Base-by-base conservation (phyloP, 352 stramenopile genomes). In the Nothophytophthora sp. region DNA sequence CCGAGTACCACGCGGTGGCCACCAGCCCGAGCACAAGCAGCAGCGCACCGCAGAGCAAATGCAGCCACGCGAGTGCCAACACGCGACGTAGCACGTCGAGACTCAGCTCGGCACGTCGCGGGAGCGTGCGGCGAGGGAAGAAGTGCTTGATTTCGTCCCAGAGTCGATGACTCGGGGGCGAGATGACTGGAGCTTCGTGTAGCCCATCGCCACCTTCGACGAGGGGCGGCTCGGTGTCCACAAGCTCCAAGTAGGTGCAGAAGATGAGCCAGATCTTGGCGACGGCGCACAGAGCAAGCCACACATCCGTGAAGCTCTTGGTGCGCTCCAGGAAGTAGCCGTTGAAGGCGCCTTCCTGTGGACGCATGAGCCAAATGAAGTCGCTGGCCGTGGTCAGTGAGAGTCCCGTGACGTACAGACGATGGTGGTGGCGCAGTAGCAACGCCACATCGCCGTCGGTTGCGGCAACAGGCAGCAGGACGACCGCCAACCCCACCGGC, bases 41-140 rank as follows among this genome's bases (percentile, higher is more conserved):
- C n/a, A 77, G 24, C 2, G 72, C 1, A n/a, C 77, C 78, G 39
- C 67, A 76, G n/a, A 90, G 12, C 0, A 79, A 56, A 28, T 92
- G 79, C 36, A 92, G 72, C 79, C 79, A 92, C 19, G 87, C 60
- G 5, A 92, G 50, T 12, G 76, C 63, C 2, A 92, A 47, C 18
- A 86, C 72, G 22, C 82, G 80, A 43, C 88, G 78, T 27, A 92
- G 57, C 36, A 90, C 74, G 55, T 89, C 80, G 33, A 86, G 73
- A 59, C 78, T 90, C 35, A 92, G 52, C 16, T 86, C 49, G 4
- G 60, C 63, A 15, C 69, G 69, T n/a, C 61, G 71, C 0, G 81
- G 81, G 10, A 88, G 44, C 15, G 76, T 90, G 42, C 86, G 88
- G 38, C 79, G 73, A 0, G 81, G 81, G 41, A 90, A 88, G 38